A percentile compares a stretch with the other conserved stretches of the same genome.
Conservation (phyloP, 1,284 basidiomycete genomes). For the Leccinum subfulvum region DNA sequence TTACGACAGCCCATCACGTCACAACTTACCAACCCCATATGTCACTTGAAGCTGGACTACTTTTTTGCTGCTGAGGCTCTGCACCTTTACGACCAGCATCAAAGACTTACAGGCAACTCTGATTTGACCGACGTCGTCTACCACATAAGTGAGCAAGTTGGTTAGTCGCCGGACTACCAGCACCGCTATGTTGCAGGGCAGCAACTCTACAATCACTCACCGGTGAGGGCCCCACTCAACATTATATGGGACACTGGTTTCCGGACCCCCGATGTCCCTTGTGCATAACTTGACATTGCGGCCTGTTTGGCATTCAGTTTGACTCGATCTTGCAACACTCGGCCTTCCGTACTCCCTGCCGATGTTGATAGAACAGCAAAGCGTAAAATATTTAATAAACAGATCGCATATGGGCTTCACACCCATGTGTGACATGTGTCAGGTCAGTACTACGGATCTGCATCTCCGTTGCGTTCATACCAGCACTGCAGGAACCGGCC, state of each 20-base stretch:
- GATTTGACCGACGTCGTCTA: not conserved
- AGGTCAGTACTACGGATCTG: not conserved
- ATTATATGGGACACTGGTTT: not conserved
- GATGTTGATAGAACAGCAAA: not conserved
- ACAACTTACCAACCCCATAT: too few species aligned
- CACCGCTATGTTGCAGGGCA: not conserved
- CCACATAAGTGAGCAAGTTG: not conserved
- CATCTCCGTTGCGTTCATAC: not conserved
- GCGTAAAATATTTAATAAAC: not conserved
- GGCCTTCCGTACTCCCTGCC: not conserved
- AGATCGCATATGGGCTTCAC: not conserved
- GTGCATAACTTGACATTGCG: not conserved
- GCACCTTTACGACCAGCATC: not conserved
- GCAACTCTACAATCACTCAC: not conserved
- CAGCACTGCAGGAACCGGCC: not conserved
- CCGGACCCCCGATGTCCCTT: not conserved
- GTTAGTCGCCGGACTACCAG: not conserved
- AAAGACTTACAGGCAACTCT: not conserved
- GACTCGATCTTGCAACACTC: not conserved
- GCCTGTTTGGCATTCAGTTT: not conserved
- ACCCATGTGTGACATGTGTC: not conserved
- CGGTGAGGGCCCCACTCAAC: not conserved
- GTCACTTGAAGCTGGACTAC: not conserved
- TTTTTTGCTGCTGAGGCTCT: not conserved
- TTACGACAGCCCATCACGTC: not conserved